phyloP scores from a whole-genome alignment of 768 basidiomycete genomes.

The Mycena pura region DNA sequence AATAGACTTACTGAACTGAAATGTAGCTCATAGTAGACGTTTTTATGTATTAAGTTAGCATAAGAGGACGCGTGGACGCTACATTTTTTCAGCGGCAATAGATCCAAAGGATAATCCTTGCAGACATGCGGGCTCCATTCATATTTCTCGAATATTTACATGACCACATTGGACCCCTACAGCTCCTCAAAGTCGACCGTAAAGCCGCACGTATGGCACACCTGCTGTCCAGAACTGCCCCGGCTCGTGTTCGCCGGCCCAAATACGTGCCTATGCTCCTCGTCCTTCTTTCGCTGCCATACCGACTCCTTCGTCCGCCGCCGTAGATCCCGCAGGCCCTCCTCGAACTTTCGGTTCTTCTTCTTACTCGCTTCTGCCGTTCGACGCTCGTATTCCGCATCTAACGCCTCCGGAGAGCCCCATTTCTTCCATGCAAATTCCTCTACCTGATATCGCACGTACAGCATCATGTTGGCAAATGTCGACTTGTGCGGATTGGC shows the following conservation, averaged over 20 bases:
- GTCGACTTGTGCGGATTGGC: slow-evolving; percentile 95
- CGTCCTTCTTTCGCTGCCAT: slow-evolving; percentile 87
- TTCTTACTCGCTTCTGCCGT: slow-evolving; percentile 85
- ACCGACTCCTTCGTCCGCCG: slow-evolving; percentile 86
- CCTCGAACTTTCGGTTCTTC: slow-evolving; percentile 94
- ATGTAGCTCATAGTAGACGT: too few species aligned
- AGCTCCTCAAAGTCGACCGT: slow-evolving; percentile 88
- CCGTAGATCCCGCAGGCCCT: slow-evolving; percentile 83
- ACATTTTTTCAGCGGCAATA: too few species aligned
- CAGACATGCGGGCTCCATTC: too few species aligned
- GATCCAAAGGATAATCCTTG: too few species aligned
- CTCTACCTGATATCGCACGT: slow-evolving; percentile 91
- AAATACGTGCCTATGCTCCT: slow-evolving; percentile 88
- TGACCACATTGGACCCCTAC: slow-evolving; percentile 38
- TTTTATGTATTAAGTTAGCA: too few species aligned
- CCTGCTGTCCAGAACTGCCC: slow-evolving; percentile 68
- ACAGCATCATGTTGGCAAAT: slow-evolving; percentile 99
- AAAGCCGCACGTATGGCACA: slow-evolving; percentile 91
- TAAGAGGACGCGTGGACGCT: too few species aligned
- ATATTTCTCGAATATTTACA: too few species aligned
- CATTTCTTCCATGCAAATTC: slow-evolving; percentile 98
- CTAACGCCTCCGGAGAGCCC: slow-evolving; percentile 92
- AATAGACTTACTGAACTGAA: too few species aligned
- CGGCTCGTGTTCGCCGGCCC: slow-evolving; percentile 60
- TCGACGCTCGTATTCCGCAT: slow-evolving; percentile 84